These are phyloP conservation scores for Monosporozyma aquatica DNA, from an alignment of 805 yeast genomes.

Conservation along the genomic window DNA sequence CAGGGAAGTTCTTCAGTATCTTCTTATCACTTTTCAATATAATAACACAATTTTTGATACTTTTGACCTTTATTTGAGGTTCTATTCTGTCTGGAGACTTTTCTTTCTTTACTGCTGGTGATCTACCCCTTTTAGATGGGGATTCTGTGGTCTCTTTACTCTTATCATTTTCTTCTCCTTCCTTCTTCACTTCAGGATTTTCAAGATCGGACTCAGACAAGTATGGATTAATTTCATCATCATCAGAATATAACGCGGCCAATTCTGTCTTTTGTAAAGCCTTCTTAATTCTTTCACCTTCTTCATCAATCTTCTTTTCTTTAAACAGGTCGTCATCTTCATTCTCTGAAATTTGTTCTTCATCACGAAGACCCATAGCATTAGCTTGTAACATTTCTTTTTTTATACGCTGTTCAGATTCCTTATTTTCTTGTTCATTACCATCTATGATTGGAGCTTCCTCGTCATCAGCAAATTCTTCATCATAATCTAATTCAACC, in stretches of 20 bases:
- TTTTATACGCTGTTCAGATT: slow-evolving; percentile 75
- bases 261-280: slow-evolving; percentile 80
- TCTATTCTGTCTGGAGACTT: slow-evolving; percentile 8
- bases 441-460: slow-evolving; percentile 98
- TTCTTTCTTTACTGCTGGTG: slow-evolving; percentile 10
- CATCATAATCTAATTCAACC: slow-evolving; percentile 90
- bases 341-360: slow-evolving; percentile 48
- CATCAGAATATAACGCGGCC: slow-evolving; percentile 67
- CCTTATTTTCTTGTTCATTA: slow-evolving; percentile 86
- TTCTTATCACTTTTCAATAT: slow-evolving; percentile 55
- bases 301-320: slow-evolving; percentile 75
- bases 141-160: slow-evolving; percentile 16
- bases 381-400: slow-evolving; percentile 78
- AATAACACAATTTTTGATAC: slow-evolving; percentile 45
- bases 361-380: slow-evolving; percentile 56
- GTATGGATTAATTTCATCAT: slow-evolving; percentile 81
- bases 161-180: slow-evolving; percentile 32
- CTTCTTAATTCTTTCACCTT: slow-evolving; percentile 77
- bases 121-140: slow-evolving; percentile 20
- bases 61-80: slow-evolving; percentile 36
- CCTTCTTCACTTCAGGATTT: slow-evolving; percentile 37
- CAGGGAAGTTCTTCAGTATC: slow-evolving; percentile 57
- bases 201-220: slow-evolving; percentile 62
- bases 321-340: slow-evolving; percentile 67
- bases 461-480: slow-evolving; percentile 96